These are phyloP conservation scores for Eutrema salsugineum DNA, from an alignment of 441 rosid species.

Conservation along the genomic window DNA sequence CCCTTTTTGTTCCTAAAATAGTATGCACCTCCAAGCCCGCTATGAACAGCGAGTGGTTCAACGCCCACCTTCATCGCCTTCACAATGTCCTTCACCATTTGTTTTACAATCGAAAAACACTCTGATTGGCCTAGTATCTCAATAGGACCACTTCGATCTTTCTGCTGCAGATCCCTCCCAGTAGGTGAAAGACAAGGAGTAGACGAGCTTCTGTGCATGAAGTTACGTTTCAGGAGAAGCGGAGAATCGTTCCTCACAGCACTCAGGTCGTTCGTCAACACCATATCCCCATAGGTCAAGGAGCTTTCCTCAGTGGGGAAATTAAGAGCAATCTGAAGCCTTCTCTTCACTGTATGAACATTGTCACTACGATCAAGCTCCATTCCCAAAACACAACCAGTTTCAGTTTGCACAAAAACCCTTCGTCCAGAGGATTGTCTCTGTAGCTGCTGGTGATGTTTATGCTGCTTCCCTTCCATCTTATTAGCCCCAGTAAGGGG, in stretches of 20 bases:
- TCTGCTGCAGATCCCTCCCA: slow-evolving; percentile 46
- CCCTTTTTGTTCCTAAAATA: slow-evolving; percentile 45
- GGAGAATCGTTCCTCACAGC: slow-evolving; percentile 51
- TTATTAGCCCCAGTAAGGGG: slow-evolving; percentile 50
- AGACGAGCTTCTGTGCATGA: slow-evolving; percentile 50
- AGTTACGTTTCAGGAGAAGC: slow-evolving; percentile 47
- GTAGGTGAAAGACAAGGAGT: slow-evolving; percentile 62
- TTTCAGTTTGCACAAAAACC: slow-evolving; percentile 58
- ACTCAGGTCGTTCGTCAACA: slow-evolving; percentile 47
- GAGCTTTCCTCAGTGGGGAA: slow-evolving; percentile 54
- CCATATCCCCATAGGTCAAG: slow-evolving; percentile 49
- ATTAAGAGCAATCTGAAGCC: slow-evolving; percentile 56
- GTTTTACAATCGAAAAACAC: slow-evolving; percentile 27
- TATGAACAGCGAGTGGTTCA: slow-evolving; percentile 44
- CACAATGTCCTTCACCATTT: slow-evolving; percentile 43
- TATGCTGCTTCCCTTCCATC: slow-evolving; percentile 56
- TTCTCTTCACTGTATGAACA: slow-evolving; percentile 50
- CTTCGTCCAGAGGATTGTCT: slow-evolving; percentile 44
- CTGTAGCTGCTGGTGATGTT: slow-evolving; percentile 24
- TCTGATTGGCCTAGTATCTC: slow-evolving; percentile 43
- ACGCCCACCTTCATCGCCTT: slow-evolving; percentile 54
- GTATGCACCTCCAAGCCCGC: slow-evolving; percentile 62
- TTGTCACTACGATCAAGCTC: slow-evolving; percentile 58
- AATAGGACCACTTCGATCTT: slow-evolving; percentile 53
- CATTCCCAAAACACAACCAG: slow-evolving; percentile 61